Evolutionary conservation across 441 rosid genomes (phyloP).

Genomic region (Adansonia grandidieri): DNA sequence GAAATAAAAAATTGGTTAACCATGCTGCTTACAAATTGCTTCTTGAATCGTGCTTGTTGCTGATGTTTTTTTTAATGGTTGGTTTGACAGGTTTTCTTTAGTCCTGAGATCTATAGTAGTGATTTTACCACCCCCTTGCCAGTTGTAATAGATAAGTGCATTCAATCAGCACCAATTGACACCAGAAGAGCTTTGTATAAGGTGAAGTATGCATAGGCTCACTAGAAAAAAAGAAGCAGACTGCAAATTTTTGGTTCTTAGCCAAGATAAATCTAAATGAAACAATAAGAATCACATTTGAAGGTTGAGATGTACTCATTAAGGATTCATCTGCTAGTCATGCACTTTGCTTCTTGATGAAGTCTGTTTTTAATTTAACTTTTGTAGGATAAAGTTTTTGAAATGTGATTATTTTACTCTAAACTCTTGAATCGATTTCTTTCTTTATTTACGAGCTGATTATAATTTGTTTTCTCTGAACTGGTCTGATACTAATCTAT

Average conservation of each 20-base stretch:
- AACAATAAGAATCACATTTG: background rate
- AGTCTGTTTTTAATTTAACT: background rate
- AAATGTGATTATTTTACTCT: background rate
- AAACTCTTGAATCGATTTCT: background rate
- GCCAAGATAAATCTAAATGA: background rate
- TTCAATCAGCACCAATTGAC: conserved; percentile 99
- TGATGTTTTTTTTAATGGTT: conserved; percentile 30
- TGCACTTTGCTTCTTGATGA: conserved; percentile 2
- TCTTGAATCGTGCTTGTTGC: conserved; percentile 21
- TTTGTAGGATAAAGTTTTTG: conserved; percentile 6
- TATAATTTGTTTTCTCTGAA: background rate
- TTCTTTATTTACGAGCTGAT: background rate
- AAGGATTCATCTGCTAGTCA: background rate
- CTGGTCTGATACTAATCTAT: conserved; percentile 13
- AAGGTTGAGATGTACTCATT: background rate
- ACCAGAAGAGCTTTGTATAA: conserved; percentile 98
- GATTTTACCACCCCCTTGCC: conserved; percentile 84
- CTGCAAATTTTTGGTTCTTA: conserved; percentile 11
- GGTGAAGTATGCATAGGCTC: conserved; percentile 48
- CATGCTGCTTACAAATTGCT: conserved; percentile 28
- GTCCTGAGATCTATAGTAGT: conserved; percentile 92
- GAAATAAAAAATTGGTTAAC: background rate
- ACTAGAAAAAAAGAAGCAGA: background rate
- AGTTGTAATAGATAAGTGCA: conserved; percentile 92
- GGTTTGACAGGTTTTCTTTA: conserved; percentile 80